Conservation (phyloP, 1,284 basidiomycete genomes). For the Phellinidium pouzarii region DNA sequence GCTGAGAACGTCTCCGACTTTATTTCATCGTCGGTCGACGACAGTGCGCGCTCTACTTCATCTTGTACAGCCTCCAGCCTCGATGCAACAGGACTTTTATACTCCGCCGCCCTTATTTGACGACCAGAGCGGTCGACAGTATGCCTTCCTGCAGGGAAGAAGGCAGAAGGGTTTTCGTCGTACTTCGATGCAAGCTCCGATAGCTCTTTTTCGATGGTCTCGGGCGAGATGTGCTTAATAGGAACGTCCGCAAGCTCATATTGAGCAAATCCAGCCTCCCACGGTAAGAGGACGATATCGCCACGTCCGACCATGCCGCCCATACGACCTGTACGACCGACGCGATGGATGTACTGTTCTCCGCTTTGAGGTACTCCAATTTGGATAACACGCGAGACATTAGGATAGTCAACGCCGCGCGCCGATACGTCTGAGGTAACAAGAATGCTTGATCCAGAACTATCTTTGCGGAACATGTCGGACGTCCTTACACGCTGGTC, state of each 20-base stretch:
- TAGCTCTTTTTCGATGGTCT: constrained; percentile 47
- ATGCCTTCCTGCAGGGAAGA: constrained; percentile 1
- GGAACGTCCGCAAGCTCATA: constrained; percentile 66
- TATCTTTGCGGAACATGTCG: constrained; percentile 60
- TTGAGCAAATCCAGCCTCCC: constrained; percentile 71
- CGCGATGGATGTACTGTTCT: constrained; percentile 87
- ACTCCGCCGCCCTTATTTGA: constrained; percentile 12
- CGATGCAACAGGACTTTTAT: constrained; percentile 12
- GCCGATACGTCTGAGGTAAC: constrained; percentile 90
- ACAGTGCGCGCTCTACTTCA: constrained; percentile 33
- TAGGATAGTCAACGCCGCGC: constrained; percentile 86
- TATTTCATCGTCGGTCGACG: constrained; percentile 47
- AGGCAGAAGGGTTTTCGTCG: constrained; percentile 38
- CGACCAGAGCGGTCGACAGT: constrained; percentile 4
- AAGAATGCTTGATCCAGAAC: constrained; percentile 58
- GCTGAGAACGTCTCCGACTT: constrained; percentile 64
- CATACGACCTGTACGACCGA: constrained; percentile 87
- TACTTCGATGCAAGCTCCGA: constrained; percentile 41
- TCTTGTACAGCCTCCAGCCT: constrained; percentile 20
- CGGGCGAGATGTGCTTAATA: constrained; percentile 52
- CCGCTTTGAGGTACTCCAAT: constrained; percentile 69
- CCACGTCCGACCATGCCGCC: constrained; percentile 64
- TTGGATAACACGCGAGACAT: constrained; percentile 91
- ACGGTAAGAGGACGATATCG: constrained; percentile 83
- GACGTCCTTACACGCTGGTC: constrained; percentile 58